Percentiles rank a stretch among this genome's conserved stretches.
phyloP scores from a whole-genome alignment of 2,329 filamentous ascomycete genomes.

The Colletotrichum shisoi region DNA sequence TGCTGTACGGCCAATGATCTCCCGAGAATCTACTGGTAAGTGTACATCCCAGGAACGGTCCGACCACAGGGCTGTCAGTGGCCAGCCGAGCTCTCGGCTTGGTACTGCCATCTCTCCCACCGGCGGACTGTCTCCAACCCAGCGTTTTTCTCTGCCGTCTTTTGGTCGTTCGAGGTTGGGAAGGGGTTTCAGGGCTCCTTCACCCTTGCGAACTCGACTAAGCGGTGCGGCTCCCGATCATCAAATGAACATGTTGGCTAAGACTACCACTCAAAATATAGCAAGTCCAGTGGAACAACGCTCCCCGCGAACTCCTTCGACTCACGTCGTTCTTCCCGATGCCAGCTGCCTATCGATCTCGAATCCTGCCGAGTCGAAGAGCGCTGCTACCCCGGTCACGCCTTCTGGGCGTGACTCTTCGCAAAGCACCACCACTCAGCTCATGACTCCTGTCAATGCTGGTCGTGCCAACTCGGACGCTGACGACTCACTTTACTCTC shows the following conservation, averaged over 20 bases:
- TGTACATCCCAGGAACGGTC: slow-evolving; percentile 44
- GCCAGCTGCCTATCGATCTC: slow-evolving; percentile 86
- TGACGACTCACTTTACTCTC: slow-evolving; percentile 74
- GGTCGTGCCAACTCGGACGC: slow-evolving; percentile 73
- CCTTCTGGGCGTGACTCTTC: slow-evolving; percentile 66
- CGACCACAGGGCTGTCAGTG: slow-evolving; percentile 12
- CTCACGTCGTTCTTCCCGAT: slow-evolving; percentile 77
- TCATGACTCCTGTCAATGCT: slow-evolving; percentile 74
- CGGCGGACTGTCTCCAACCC: slow-evolving; percentile 47
- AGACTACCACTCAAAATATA: slow-evolving; percentile 59
- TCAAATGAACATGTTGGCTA: slow-evolving; percentile 59
- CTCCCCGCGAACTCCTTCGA: slow-evolving; percentile 81
- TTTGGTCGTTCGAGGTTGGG: slow-evolving; percentile 48
- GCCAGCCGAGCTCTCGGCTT: slow-evolving; percentile 13
- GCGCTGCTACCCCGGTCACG: slow-evolving; percentile 69
- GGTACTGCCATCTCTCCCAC: slow-evolving; percentile 47
- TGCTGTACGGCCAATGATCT: slow-evolving; percentile 49
- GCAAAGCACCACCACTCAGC: slow-evolving; percentile 59
- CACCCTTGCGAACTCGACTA: slow-evolving; percentile 47
- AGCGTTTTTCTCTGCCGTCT: slow-evolving; percentile 50
- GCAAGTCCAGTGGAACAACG: slow-evolving; percentile 69
- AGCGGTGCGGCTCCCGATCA: slow-evolving; percentile 44
- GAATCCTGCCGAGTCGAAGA: slow-evolving; percentile 57
- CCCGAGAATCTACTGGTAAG: slow-evolving; percentile 57
- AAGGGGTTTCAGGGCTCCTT: slow-evolving; percentile 48